A percentile compares a stretch with the other conserved stretches of the same genome.
Evolutionary conservation across 306 rosid genomes (phyloP).

Genomic region (Dalbergia cochinchinensis): DNA sequence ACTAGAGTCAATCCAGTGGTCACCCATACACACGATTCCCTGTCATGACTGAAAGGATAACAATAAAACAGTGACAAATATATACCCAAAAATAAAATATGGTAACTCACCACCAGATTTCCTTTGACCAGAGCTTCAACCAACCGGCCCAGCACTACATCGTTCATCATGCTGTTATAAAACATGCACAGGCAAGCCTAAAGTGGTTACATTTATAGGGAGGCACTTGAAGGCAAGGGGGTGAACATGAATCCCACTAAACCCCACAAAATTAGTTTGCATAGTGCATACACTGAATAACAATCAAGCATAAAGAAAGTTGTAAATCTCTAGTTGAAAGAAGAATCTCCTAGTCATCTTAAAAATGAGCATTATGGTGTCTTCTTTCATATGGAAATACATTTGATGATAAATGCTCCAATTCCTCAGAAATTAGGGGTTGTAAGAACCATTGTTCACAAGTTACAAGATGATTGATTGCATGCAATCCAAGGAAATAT

Average conservation of each 20-base stretch:
- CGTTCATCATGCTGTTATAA: conserved; percentile 74
- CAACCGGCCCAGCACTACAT: conserved; percentile 66
- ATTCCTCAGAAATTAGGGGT: conserved; percentile 44
- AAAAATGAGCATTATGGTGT: neutral
- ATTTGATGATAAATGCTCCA: conserved; percentile 4
- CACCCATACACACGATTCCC: neutral
- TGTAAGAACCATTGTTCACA: neutral
- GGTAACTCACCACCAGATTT: conserved; percentile 66
- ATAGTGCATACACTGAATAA: conserved; percentile 44
- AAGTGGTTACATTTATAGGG: conserved; percentile 63
- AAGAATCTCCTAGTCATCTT: too few species aligned
- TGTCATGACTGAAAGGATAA: neutral
- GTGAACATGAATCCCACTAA: conserved; percentile 63
- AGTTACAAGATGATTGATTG: conserved; percentile 9
- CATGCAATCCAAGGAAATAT: neutral
- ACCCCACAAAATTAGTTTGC: conserved; percentile 60
- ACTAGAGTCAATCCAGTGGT: conserved; percentile 4
- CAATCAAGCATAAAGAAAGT: conserved; percentile 34
- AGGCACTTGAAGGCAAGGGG: conserved; percentile 58
- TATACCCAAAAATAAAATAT: neutral
- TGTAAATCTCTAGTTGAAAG: neutral
- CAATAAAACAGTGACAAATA: neutral
- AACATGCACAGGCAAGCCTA: conserved; percentile 76
- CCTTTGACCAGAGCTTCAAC: conserved; percentile 58
- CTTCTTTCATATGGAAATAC: conserved; percentile 13